Conservation (phyloP, 148 eudicot species). For the Suaeda aralocaspica region DNA sequence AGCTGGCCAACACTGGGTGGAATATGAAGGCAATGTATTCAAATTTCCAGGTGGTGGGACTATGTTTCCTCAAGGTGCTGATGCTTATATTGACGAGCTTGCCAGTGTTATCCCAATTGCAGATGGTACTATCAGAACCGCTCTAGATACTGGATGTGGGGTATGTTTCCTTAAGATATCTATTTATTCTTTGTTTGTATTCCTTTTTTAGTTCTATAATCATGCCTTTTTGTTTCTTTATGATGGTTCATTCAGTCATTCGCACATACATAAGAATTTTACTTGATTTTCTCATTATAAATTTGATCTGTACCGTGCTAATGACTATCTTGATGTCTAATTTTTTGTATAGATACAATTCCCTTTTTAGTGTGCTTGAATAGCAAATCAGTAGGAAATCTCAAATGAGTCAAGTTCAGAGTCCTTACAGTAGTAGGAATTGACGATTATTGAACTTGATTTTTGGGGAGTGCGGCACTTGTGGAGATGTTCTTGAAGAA, state of each 20-base stretch:
- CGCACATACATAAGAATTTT: not conserved
- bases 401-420: not conserved
- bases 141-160: conserved; percentile 83
- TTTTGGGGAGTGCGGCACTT: not conserved
- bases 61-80: conserved; percentile 89
- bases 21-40: conserved; percentile 68
- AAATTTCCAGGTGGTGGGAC: conserved; percentile 95
- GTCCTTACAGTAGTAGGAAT: not conserved
- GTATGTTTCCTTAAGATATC: conserved; percentile 29
- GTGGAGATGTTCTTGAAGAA: not conserved
- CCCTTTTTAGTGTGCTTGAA: not conserved
- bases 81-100: conserved; percentile 79
- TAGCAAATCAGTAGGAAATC: not conserved
- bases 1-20: conserved; percentile 82
- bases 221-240: not conserved
- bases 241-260: not conserved
- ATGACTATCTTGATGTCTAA: not conserved
- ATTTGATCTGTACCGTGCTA: not conserved
- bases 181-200: not conserved
- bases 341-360: not conserved
- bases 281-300: not conserved
- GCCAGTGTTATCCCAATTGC: conserved; percentile 76
- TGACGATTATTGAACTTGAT: not conserved
- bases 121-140: conserved; percentile 69
- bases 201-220: not conserved